A percentile compares a stretch with the other conserved stretches of the same genome.
Evolutionary conservation across 2,329 filamentous ascomycete genomes (phyloP).

Genomic region (Exophiala xenobiotica): DNA sequence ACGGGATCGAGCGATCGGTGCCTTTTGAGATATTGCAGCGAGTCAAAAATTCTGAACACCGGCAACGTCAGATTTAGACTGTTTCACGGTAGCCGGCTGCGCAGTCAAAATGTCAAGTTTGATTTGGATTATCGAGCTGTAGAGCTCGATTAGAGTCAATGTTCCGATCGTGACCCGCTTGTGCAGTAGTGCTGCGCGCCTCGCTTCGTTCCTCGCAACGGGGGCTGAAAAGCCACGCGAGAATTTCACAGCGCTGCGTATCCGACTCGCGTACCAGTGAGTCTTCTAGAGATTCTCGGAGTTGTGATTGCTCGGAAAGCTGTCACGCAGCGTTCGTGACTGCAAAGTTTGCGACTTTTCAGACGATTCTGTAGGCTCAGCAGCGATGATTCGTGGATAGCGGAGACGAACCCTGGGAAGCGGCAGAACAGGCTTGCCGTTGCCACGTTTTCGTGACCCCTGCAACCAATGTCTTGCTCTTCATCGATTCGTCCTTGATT

Average conservation of each 20-base stretch:
- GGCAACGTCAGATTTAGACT: neutral
- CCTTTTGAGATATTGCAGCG: neutral
- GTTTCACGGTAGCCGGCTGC: neutral
- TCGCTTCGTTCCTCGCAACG: neutral
- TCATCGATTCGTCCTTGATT: neutral
- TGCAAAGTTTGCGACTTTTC: neutral
- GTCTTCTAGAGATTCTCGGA: no score
- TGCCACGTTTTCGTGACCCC: constrained; percentile 18
- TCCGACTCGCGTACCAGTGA: no score
- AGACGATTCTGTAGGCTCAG: neutral
- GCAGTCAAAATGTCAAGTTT: neutral
- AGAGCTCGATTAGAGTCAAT: neutral
- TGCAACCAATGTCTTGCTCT: constrained; percentile 5
- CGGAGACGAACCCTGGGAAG: constrained; percentile 2
- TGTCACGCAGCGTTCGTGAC: neutral
- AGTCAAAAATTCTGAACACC: neutral
- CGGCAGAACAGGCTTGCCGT: constrained; percentile 7
- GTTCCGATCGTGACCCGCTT: neutral
- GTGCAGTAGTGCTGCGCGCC: neutral
- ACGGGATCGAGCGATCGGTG: neutral
- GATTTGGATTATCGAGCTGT: neutral
- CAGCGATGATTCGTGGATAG: constrained; percentile 3
- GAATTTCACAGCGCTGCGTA: neutral
- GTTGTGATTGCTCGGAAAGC: neutral
- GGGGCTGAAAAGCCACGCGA: constrained; percentile 1